Conservation (phyloP, 441 rosid genomes). For the Erysimum cheiri region DNA sequence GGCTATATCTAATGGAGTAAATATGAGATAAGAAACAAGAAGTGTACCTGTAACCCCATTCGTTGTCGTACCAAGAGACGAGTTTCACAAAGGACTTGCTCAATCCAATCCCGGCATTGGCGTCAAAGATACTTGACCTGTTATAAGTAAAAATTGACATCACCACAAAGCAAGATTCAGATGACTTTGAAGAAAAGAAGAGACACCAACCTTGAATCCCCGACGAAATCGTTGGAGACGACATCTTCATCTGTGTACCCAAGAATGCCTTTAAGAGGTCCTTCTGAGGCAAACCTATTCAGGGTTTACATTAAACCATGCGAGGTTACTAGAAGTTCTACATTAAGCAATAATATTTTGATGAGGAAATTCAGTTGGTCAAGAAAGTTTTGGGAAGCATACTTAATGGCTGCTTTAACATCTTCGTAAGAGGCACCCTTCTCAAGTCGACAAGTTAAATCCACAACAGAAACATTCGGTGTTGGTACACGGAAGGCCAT, state of each 20-base stretch:
- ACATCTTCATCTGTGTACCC: slow-evolving; percentile 99
- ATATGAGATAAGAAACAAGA: slow-evolving; percentile 12
- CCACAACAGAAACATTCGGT: slow-evolving; percentile 96
- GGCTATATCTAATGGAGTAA: neutral
- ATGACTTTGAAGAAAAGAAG: slow-evolving; percentile 10
- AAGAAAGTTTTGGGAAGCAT: slow-evolving; percentile 38
- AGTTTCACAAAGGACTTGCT: slow-evolving; percentile 82
- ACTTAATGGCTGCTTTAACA: slow-evolving; percentile 95
- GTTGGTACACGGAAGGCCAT: slow-evolving; percentile 99
- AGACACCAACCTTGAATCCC: slow-evolving; percentile 77
- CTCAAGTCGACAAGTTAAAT: slow-evolving; percentile 95
- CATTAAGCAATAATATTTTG: neutral
- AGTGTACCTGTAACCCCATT: slow-evolving; percentile 98
- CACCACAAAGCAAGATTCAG: slow-evolving; percentile 18
- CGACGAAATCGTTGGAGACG: slow-evolving; percentile 92
- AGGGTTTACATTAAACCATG: slow-evolving; percentile 26
- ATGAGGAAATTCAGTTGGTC: neutral
- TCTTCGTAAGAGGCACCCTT: slow-evolving; percentile 92
- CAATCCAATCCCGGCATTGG: slow-evolving; percentile 95
- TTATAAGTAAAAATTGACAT: slow-evolving; percentile 5
- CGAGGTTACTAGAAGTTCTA: slow-evolving; percentile 20
- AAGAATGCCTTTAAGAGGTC: slow-evolving; percentile 88
- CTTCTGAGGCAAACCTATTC: slow-evolving; percentile 88
- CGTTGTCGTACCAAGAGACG: slow-evolving; percentile 96
- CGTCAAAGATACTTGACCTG: slow-evolving; percentile 98